Percentiles rank a stretch among this genome's conserved stretches.
Evolutionary conservation across 1,139 yeast species (phyloP).

Genomic region (Yueomyces sp.): DNA sequence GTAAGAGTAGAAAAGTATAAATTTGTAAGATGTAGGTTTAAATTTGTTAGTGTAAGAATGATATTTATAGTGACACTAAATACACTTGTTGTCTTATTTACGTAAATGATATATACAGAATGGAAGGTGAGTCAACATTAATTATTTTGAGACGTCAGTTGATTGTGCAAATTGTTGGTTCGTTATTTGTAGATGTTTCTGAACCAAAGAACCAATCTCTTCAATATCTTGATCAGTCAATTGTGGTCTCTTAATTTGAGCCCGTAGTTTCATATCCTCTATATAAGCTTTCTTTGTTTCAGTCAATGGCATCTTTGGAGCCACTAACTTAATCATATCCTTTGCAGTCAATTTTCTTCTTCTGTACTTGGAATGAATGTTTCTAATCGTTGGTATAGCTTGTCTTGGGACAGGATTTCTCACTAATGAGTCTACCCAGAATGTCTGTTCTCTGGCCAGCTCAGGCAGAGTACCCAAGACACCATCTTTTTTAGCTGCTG

Average conservation of each 20-base stretch:
- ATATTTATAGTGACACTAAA: too few relatives aligned
- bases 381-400: constrained; percentile 60
- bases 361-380: constrained; percentile 45
- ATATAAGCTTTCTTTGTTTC: constrained; percentile 43
- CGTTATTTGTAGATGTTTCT: background rate
- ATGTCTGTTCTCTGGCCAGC: constrained; percentile 59
- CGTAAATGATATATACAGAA: too few relatives aligned
- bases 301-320: constrained; percentile 73
- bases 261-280: constrained; percentile 37
- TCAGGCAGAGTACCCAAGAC: constrained; percentile 44
- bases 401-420: constrained; percentile 57
- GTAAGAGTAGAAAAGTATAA: too few relatives aligned
- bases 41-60: too few relatives aligned
- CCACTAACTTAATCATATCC: constrained; percentile 50
- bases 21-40: too few relatives aligned
- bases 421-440: constrained; percentile 55
- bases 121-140: too few relatives aligned
- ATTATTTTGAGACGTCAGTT: too few relatives aligned
- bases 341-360: constrained; percentile 43
- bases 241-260: constrained; percentile 33
- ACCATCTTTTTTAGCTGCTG: constrained; percentile 38
- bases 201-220: constrained; percentile 54
- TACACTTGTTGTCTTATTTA: too few relatives aligned
- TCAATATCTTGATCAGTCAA: constrained; percentile 59
- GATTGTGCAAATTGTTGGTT: background rate